Base-by-base conservation (phyloP, 345 rosid species). In the Raphanus sativus region DNA sequence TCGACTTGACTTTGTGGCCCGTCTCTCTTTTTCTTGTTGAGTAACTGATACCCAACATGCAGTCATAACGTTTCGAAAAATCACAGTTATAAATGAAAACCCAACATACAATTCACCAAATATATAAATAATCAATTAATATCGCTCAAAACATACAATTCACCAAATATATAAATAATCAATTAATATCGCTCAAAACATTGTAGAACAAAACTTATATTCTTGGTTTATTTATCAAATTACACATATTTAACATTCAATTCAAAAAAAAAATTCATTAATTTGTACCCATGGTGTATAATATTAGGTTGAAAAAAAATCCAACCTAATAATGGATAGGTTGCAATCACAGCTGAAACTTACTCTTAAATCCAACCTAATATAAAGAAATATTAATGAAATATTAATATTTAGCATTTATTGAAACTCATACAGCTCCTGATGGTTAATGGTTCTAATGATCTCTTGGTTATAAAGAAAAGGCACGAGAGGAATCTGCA, bases 401-500 rank as follows among this genome's bases (percentile, higher is more conserved):
- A 21, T 21, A 21, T 33, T 6, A 33, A 33, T 21, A 36, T 36
- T 36, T 36, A 40, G 48, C 12, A 40, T 9, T 10, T 40, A 2
- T 40, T 40, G 48, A 40, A 40, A 40, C 48, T 40, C 48, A 40
- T 40, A 40, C 48, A 10, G 48, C 10, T 40, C 10, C 12, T 40
- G 48, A 40, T 40, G 48, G 10, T 10, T 36, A 21, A 36, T 36
- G 42, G 11, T 36, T n/a, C 11, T 36, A 30, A 33, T 67, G 69
- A 67, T 78, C 59, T 28, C 78, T 67, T 78, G 36, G 33, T 36
- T 45, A 74, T 65, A 62, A 68, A 73, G 78, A 15, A 79, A 79
- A 68, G 70, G 61, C 74, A 67, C 33, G 55, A 79, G 67, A 68
- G 74, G 82, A 61, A 61, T 67, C 61, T 78, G 77, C 58, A 21